A percentile compares a stretch with the other conserved stretches of the same genome.
Conservation (phyloP, 2,329 filamentous ascomycete species). For the Curvularia sp. region DNA sequence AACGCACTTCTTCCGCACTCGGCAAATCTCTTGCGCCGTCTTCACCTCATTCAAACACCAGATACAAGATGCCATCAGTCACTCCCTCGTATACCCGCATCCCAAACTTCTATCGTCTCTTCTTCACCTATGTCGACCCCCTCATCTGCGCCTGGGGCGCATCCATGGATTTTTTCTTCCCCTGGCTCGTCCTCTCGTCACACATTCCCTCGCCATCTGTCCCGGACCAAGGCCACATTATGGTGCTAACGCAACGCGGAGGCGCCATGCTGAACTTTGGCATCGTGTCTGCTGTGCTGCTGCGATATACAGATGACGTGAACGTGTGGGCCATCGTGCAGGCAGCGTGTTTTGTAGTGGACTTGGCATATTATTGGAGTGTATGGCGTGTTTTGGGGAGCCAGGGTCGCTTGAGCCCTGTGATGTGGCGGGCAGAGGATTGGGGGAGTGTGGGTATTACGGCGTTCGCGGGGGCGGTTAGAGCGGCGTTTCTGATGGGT, state of each 20-base stretch:
- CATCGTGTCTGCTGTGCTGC: slow-evolving; percentile 35
- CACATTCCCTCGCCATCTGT: slow-evolving; percentile 24
- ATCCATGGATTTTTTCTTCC: slow-evolving; percentile 40
- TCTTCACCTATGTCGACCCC: slow-evolving; percentile 40
- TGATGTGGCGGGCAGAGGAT: slow-evolving; percentile 33
- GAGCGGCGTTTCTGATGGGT: slow-evolving; percentile 30
- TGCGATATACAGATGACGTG: slow-evolving; percentile 35
- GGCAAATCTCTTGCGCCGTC: not conserved
- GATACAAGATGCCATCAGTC: not conserved
- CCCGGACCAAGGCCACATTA: slow-evolving; percentile 32
- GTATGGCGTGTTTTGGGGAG: slow-evolving; percentile 24
- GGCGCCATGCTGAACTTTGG: slow-evolving; percentile 40
- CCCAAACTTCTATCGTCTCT: slow-evolving; percentile 33
- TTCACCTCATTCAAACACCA: not conserved
- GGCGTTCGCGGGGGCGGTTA: slow-evolving; percentile 31
- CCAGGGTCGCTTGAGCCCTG: slow-evolving; percentile 23
- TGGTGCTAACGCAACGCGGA: slow-evolving; percentile 39
- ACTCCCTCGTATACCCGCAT: slow-evolving; percentile 10
- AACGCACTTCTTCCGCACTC: not conserved
- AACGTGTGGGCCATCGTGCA: slow-evolving; percentile 36
- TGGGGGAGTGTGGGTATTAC: slow-evolving; percentile 47
- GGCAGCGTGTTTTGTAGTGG: slow-evolving; percentile 28
- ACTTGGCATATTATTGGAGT: slow-evolving; percentile 34
- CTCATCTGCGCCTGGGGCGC: slow-evolving; percentile 37
- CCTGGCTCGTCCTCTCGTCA: slow-evolving; percentile 29